Evolutionary conservation across 768 basidiomycete species (phyloP), one percentile per base, ranked within the genome.

Genomic region (Mycena belliarum): DNA sequence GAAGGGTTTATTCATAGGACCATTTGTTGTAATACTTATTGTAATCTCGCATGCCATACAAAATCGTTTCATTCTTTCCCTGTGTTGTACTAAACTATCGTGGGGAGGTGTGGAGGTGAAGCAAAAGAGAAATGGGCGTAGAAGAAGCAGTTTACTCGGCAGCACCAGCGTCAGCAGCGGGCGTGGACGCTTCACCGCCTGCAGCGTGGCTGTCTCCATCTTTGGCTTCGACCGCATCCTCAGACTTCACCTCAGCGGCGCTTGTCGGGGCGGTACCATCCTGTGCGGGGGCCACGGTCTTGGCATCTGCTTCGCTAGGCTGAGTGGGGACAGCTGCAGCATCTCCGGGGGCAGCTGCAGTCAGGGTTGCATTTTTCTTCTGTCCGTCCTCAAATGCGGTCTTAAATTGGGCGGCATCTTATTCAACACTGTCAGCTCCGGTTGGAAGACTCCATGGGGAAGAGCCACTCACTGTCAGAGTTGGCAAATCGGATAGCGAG

Each of bases 401-500:
- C 81, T 96, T 97, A 82, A 98, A 99, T 56, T 88, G 80, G 62
- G 72, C 82, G 49, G 97, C 97, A 73, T 95, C 88, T 91, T n/a
- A n/a, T 63, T 57, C 52, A 45, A 64, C 6, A 37, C 32, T 16
- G 43, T 53, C n/a, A 47, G 32, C 24, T 46, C n/a, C 38, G n/a
- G n/a, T n/a, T n/a, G 49, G 21, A n/a, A 53, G 57, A 18, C 40
- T 49, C 28, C 23, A 14, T 4, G 23, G 1, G 14, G 47, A 29
- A 32, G 24, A 44, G 47, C 20, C 24, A 49, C 93, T 75, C 65
- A 96, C 95, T 93, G 18, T 98, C 95, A 55, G 93, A 78, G 76
- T 97, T 99, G 63, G 93, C 96, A 67, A 99, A 98, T 54, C 97
- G 91, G 71, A 99, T 97, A 49, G 97, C 97, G 60, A 99, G 87